Evolutionary conservation across 495 filamentous ascomycete genomes (phyloP).

Genomic region (Aspergillus nidulans): DNA sequence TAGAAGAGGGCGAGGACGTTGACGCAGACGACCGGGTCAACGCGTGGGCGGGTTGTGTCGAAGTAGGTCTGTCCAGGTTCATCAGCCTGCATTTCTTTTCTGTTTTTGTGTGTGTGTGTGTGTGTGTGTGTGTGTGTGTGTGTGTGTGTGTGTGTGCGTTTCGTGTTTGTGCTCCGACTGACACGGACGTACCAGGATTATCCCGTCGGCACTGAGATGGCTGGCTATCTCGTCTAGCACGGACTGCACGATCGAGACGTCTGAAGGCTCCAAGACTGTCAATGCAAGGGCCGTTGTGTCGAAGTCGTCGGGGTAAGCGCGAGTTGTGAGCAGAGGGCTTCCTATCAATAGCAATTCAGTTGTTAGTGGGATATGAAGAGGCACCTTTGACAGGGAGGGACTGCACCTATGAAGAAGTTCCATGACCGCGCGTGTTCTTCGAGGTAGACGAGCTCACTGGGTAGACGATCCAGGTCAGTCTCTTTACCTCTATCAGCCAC

Average conservation of each 20-base stretch:
- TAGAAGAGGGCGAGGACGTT: constrained; percentile 21
- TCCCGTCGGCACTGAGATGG: constrained; percentile 15
- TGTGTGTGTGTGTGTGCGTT: too few relatives aligned
- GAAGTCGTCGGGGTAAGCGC: constrained; percentile 20
- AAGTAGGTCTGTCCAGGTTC: constrained; percentile 20
- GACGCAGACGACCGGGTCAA: constrained; percentile 18
- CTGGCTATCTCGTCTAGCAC: constrained; percentile 22
- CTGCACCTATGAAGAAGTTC: constrained; percentile 16
- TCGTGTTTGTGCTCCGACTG: too few relatives aligned
- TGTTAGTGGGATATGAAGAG: too few relatives aligned
- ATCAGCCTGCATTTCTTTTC: not conserved
- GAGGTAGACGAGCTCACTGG: constrained; percentile 13
- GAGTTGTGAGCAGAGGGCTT: not conserved
- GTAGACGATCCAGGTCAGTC: not conserved
- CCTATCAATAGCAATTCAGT: too few relatives aligned
- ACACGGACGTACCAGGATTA: constrained; percentile 5
- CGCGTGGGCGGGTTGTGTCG: constrained; percentile 9
- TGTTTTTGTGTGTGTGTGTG: not conserved
- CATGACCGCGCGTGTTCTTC: constrained; percentile 1
- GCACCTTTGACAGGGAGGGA: too few relatives aligned
- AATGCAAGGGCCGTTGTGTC: constrained; percentile 24
- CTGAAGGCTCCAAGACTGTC: not conserved
- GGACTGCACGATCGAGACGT: not conserved
- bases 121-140: too few relatives aligned
- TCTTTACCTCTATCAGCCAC: not conserved